These are phyloP conservation scores for Phytophthora kernoviae DNA, from an alignment of 352 stramenopile genomes.

Conservation along the genomic window DNA sequence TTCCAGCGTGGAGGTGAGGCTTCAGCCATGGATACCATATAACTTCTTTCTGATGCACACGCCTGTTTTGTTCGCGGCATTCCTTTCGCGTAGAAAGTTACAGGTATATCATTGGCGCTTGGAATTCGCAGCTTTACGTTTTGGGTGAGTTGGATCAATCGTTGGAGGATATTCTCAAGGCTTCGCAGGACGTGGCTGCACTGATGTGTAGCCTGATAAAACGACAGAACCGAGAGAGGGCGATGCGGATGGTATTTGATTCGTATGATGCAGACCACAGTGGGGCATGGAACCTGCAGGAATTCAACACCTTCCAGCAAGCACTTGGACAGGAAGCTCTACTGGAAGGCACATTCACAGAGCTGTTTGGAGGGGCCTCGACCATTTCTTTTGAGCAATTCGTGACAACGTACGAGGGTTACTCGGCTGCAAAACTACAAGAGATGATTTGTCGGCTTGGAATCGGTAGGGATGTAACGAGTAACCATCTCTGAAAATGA, in stretches of 20 bases:
- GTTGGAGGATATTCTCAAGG: slow-evolving; percentile 36
- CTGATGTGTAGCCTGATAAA: slow-evolving; percentile 40
- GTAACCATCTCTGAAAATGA: background rate
- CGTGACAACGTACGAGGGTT: slow-evolving; percentile 42
- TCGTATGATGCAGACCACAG: slow-evolving; percentile 48
- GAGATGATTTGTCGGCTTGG: slow-evolving; percentile 40
- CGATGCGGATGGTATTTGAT: slow-evolving; percentile 47
- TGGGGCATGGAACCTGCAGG: slow-evolving; percentile 46
- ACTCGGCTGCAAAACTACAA: slow-evolving; percentile 38
- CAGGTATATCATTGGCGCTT: slow-evolving; percentile 18
- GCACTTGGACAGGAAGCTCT: slow-evolving; percentile 46
- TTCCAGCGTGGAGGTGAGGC: slow-evolving; percentile 39
- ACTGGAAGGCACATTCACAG: slow-evolving; percentile 34
- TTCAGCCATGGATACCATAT: background rate
- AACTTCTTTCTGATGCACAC: background rate
- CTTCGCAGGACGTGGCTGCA: slow-evolving; percentile 20
- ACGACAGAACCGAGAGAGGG: slow-evolving; percentile 41
- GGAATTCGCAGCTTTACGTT: slow-evolving; percentile 41
- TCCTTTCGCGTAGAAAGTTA: slow-evolving; percentile 7
- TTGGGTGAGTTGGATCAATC: slow-evolving; percentile 47
- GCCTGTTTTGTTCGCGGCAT: background rate
- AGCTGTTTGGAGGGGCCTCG: slow-evolving; percentile 38
- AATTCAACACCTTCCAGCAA: slow-evolving; percentile 73
- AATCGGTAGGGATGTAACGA: slow-evolving; percentile 35
- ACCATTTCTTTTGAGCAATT: slow-evolving; percentile 44